phyloP scores from a whole-genome alignment of 192 early-diverging fungal genomes.

The Lobosporangium transversale region DNA sequence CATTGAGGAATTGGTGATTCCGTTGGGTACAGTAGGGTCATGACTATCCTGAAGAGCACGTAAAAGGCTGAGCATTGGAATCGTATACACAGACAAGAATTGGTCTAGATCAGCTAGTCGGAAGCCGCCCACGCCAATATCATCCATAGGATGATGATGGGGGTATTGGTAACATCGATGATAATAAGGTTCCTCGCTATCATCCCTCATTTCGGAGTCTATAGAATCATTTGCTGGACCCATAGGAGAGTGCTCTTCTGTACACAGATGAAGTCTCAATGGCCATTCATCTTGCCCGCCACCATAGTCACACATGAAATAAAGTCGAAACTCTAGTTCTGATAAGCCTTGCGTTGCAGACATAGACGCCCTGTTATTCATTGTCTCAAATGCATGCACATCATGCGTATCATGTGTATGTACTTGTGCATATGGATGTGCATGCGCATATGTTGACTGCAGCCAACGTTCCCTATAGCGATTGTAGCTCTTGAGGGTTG shows the following conservation, averaged over 20 bases:
- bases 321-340: conserved; percentile 11
- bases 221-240: too few relatives aligned
- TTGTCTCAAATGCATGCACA: too few relatives aligned
- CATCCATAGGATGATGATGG: not conserved
- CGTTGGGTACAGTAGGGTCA: not conserved
- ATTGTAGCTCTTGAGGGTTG: not conserved
- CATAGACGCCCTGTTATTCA: too few relatives aligned
- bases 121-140: too few relatives aligned
- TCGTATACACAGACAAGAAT: conserved; percentile 1
- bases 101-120: conserved; percentile 4
- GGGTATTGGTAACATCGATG: too few relatives aligned
- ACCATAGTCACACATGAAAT: conserved; percentile 39
- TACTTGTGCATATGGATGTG: too few relatives aligned
- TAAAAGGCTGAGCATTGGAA: conserved; percentile 31
- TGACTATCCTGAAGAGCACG: conserved; percentile 13
- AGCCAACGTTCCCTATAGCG: not conserved
- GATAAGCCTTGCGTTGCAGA: not conserved
- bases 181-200: not conserved
- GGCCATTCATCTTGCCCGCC: not conserved
- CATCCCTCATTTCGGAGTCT: too few relatives aligned
- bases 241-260: not conserved
- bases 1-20: not conserved
- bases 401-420: too few relatives aligned
- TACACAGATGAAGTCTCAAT: conserved; percentile 19
- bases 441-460: too few relatives aligned